Percentiles rank a stretch among this genome's conserved stretches.
Conservation (phyloP, 108 stramenopile species). For the Skeletonema potamos region DNA sequence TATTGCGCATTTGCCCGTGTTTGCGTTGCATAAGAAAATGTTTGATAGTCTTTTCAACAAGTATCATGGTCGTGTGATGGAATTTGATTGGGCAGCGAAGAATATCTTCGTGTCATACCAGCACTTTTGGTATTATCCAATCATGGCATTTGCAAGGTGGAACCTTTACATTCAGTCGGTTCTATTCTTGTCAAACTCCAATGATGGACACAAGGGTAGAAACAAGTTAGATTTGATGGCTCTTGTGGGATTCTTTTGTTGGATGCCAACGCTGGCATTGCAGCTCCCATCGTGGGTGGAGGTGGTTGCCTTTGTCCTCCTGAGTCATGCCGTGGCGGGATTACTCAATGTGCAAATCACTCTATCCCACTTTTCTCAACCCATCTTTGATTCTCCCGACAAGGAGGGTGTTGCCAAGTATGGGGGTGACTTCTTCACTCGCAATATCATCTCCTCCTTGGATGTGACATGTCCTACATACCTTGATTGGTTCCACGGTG, state of each 20-base stretch:
- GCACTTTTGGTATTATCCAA: conserved; percentile 86
- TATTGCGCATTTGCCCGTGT: conserved; percentile 91
- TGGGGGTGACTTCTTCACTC: conserved; percentile 48
- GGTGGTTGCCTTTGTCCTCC: conserved; percentile 58
- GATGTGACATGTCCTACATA: conserved; percentile 79
- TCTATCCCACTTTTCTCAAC: conserved; percentile 73
- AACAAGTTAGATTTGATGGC: conserved; percentile 55
- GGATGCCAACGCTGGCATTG: conserved; percentile 51
- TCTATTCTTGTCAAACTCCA: conserved; percentile 35
- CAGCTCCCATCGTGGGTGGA: conserved; percentile 52
- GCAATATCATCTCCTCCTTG: conserved; percentile 69
- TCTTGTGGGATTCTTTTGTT: conserved; percentile 59
- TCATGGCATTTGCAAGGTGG: conserved; percentile 87
- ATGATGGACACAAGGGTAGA: conserved; percentile 41
- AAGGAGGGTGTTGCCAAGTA: conserved; percentile 32
- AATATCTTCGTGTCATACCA: conserved; percentile 78
- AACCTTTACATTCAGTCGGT: conserved; percentile 80
- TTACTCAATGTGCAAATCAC: conserved; percentile 88
- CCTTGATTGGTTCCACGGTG: conserved; percentile 94
- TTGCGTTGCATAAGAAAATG: conserved; percentile 72
- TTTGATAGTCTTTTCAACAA: conserved; percentile 58
- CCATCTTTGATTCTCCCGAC: conserved; percentile 47
- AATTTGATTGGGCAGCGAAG: conserved; percentile 60
- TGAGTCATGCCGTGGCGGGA: conserved; percentile 82
- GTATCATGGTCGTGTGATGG: conserved; percentile 73